Conservation (phyloP, 345 rosid species). For the Eucalyptus albens region DNA sequence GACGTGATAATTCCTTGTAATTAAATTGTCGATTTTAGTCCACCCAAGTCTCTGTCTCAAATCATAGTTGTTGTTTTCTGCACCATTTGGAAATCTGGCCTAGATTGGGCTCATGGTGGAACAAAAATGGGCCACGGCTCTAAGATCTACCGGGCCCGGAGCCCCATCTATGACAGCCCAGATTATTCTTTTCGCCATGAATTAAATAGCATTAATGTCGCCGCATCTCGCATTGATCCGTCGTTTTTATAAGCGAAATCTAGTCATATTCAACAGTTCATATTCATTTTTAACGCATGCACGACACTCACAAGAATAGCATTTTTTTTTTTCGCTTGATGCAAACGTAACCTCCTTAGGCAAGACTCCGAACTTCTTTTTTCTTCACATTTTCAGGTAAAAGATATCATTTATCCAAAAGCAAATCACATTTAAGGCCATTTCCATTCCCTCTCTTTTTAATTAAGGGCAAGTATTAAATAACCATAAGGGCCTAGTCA, state of each 20-base stretch:
- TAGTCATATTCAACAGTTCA: not conserved
- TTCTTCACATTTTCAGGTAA: not conserved
- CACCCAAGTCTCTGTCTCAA: not conserved
- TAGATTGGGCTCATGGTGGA: not conserved
- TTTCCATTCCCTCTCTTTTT: not conserved
- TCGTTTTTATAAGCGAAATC: not conserved
- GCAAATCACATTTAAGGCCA: not conserved
- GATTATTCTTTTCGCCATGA: not conserved
- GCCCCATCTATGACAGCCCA: not conserved
- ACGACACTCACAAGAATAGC: not conserved
- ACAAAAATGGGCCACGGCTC: not conserved
- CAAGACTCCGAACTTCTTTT: not conserved
- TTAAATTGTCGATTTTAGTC: not conserved
- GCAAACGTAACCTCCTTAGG: not conserved
- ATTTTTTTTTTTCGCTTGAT: not conserved
- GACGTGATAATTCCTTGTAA: not conserved
- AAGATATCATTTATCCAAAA: not conserved
- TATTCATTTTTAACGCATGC: not conserved
- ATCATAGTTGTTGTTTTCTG: not conserved
- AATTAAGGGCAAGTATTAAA: not conserved
- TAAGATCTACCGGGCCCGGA: not conserved
- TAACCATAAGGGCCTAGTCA: not conserved
- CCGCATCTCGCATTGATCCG: not conserved
- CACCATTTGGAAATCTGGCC: not conserved
- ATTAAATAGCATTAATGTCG: not conserved